Conservation (phyloP, 495 filamentous ascomycete genomes). For the Jackrogersella multiformis region DNA sequence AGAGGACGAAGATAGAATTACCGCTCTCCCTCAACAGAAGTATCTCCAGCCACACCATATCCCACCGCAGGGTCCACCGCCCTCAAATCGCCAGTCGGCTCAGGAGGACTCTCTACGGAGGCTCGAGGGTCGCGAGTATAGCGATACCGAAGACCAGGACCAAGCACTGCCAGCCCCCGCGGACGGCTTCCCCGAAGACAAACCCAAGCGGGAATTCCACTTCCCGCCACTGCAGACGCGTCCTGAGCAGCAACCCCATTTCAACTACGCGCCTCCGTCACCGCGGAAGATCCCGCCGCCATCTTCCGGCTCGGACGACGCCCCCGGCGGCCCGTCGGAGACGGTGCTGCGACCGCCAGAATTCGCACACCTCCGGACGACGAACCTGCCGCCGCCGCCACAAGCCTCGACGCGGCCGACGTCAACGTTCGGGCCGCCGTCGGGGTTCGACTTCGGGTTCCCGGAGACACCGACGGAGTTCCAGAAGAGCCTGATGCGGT, state of each 20-base stretch:
- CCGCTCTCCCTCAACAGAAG: conserved; percentile 74
- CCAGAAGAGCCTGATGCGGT: conserved; percentile 85
- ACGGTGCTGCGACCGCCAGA: conserved; percentile 52
- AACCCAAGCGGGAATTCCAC: conserved; percentile 60
- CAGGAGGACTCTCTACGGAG: conserved; percentile 55
- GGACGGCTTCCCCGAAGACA: conserved; percentile 43
- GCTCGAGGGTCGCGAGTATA: conserved; percentile 53
- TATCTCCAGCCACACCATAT: conserved; percentile 62
- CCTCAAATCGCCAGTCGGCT: conserved; percentile 46
- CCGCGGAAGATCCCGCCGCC: conserved; percentile 43
- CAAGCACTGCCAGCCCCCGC: conserved; percentile 17
- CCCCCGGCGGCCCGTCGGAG: conserved; percentile 12
- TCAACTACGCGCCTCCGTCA: conserved; percentile 62
- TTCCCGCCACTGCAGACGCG: conserved; percentile 59
- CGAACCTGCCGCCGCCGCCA: conserved; percentile 48
- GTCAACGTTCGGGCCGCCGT: conserved; percentile 56
- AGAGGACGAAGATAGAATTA: conserved; percentile 88
- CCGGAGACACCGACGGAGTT: conserved; percentile 78
- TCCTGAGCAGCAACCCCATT: conserved; percentile 54
- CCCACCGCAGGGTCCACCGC: conserved; percentile 57
- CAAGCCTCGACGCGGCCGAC: conserved; percentile 49
- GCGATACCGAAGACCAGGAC: conserved; percentile 29
- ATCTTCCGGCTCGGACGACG: background rate
- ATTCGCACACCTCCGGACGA: conserved; percentile 61
- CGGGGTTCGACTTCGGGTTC: conserved; percentile 78